Evolutionary conservation across 2,329 filamentous ascomycete genomes (phyloP).

Genomic region (Nemania sp.): DNA sequence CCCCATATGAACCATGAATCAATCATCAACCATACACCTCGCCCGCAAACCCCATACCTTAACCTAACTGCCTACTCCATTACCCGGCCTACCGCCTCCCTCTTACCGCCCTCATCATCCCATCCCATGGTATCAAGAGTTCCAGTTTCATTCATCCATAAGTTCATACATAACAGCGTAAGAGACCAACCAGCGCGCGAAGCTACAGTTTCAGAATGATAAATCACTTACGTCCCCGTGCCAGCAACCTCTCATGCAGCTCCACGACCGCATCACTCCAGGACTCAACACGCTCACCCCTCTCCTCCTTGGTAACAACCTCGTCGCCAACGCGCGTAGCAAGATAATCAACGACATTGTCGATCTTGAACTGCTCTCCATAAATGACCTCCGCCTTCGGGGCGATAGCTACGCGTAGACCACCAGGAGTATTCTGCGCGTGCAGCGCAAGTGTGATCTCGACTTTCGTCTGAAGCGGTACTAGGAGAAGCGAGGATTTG

Average conservation of each 20-base stretch:
- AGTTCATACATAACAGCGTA: slow-evolving; percentile 24
- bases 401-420: slow-evolving; percentile 57
- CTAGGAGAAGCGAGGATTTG: slow-evolving; percentile 64
- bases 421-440: slow-evolving; percentile 48
- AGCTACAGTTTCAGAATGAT: background rate
- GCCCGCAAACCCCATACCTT: too few species aligned
- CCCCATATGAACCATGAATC: too few species aligned
- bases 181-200: background rate
- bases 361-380: slow-evolving; percentile 75
- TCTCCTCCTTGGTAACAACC: slow-evolving; percentile 42
- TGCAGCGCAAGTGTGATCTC: slow-evolving; percentile 62
- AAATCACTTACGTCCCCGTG: slow-evolving; percentile 54
- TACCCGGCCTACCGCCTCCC: too few species aligned
- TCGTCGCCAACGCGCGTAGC: slow-evolving; percentile 53
- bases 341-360: slow-evolving; percentile 75
- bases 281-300: slow-evolving; percentile 38
- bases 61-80: too few species aligned
- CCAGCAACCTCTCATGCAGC: slow-evolving; percentile 58
- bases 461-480: slow-evolving; percentile 68
- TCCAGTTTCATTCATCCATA: slow-evolving; percentile 22
- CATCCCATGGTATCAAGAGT: background rate
- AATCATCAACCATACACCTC: too few species aligned
- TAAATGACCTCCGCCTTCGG: slow-evolving; percentile 68
- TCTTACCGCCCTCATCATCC: too few species aligned
- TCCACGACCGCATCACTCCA: slow-evolving; percentile 62